Evolutionary conservation across 768 basidiomycete genomes (phyloP), one percentile per base, ranked within the genome.

Genomic region (Russula virescens): DNA sequence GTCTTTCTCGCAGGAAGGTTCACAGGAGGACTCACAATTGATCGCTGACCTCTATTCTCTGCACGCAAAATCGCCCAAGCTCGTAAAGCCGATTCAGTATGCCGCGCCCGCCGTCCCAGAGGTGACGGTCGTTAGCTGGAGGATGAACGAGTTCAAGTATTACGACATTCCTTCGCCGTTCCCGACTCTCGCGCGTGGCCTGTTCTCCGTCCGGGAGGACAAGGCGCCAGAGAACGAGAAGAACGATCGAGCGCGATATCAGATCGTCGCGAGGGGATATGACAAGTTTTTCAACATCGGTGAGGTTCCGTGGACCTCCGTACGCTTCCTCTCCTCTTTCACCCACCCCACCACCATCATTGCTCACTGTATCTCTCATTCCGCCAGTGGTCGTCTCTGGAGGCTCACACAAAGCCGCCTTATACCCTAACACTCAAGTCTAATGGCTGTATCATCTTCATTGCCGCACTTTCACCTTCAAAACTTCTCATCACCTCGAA

Each of bases 221-320:
- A 71, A 76, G 18, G 66, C 72, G 55, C 64, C 61, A 1, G 62
- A 72, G 58, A 69, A 73, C 54, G 65, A 61, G 58, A 69, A 73
- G 47, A 72, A 70, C 43, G 75, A 72, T 47, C 71, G 79, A 62
- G 28, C 64, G 52, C 71, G 70, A 56, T 74, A 79, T 63, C 76
- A 86, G 60, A 94, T 99, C 60, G 85, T 97, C 1, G 88, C 83
- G 0, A 78, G 97, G 50, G 97, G 96, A 0, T 98, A 99, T 71
- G 97, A 98, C 78, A 99, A 99, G 77, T 98, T 99, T 75, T 98
- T 98, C 79, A 98, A 97, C 71, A 91, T 97, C 34, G 91, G 87
- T 4, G 97, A 99, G 73, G 93, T 98, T 5, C 91, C 88, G 2
- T 98, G 95, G 94, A 95, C 89, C 0, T 85, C 86, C 60, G 96